These are phyloP conservation scores for Lactarius sp. DNA, from an alignment of 768 basidiomycete genomes.

Conservation along the genomic window DNA sequence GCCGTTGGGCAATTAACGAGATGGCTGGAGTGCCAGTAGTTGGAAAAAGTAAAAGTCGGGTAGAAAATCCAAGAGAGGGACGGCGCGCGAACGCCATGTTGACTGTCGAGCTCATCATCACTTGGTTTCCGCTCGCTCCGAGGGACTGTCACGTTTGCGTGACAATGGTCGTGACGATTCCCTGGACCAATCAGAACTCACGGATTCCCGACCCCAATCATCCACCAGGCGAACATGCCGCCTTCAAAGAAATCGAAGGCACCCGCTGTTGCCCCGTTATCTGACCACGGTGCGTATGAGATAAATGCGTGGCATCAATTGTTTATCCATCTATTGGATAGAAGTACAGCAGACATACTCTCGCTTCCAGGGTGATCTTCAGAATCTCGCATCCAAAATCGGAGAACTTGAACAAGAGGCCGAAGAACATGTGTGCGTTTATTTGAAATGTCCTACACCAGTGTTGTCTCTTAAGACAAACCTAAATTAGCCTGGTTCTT, in stretches of 20 bases:
- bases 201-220: constrained; percentile 25
- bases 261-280: constrained; percentile 45
- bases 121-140: neutral
- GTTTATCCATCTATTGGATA: constrained; percentile 39
- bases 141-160: constrained; percentile 10
- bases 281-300: constrained; percentile 67
- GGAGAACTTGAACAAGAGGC: constrained; percentile 94
- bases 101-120: constrained; percentile 40
- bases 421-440: constrained; percentile 85
- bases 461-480: constrained; percentile 5
- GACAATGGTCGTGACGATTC: constrained; percentile 27
- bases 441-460: constrained; percentile 20
- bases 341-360: constrained; percentile 82
- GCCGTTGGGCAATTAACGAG: constrained; percentile 45
- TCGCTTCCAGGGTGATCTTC: constrained; percentile 81
- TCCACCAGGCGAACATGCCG: constrained; percentile 38
- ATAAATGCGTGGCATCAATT: neutral
- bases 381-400: constrained; percentile 89
- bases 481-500: constrained; percentile 69
- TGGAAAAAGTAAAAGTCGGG: constrained; percentile 37
- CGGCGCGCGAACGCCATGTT: constrained; percentile 57
- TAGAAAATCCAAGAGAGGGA: constrained; percentile 48
- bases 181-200: constrained; percentile 44
- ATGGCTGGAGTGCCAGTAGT: constrained; percentile 29
- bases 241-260: constrained; percentile 58